Evolutionary conservation across 1,284 basidiomycete species (phyloP).

Genomic region (Pseudozyma flocculosa): DNA sequence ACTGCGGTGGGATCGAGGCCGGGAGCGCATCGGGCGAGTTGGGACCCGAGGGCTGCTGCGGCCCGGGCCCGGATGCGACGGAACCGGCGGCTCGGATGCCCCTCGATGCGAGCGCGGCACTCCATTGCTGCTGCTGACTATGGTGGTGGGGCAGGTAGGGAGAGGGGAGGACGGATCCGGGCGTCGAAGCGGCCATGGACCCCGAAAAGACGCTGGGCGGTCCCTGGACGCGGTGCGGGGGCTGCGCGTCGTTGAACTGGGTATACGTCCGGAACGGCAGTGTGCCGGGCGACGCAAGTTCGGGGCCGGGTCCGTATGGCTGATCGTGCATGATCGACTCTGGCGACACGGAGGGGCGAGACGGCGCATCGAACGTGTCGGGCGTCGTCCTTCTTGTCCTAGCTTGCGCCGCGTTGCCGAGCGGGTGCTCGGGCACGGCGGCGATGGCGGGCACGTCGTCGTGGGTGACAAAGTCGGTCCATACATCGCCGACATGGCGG

Average conservation of each 20-base stretch:
- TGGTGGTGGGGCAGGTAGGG: neutral
- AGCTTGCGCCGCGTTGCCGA: constrained; percentile 1
- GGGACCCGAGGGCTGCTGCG: no score
- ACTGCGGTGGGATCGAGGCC: no score
- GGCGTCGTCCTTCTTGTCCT: neutral
- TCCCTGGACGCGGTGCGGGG: constrained; percentile 29
- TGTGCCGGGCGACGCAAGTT: neutral
- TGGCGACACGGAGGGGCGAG: no score
- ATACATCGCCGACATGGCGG: constrained; percentile 87
- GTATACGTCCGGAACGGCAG: constrained; percentile 32
- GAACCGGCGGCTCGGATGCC: constrained; percentile 26
- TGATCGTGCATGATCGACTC: no score
- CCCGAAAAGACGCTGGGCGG: constrained; percentile 27
- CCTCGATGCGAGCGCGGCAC: constrained; percentile 19
- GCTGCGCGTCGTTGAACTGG: constrained; percentile 25
- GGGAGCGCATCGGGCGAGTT: no score
- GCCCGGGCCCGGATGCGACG: constrained; percentile 4
- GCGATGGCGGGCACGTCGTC: constrained; percentile 22
- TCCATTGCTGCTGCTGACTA: constrained; percentile 29
- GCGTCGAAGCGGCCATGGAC: constrained; percentile 8
- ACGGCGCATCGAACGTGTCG: no score
- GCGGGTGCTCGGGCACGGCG: constrained; percentile 9
- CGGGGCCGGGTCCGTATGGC: no score
- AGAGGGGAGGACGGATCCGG: constrained; percentile 2
- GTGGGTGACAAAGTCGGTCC: constrained; percentile 72